Conservation (phyloP, 1,284 basidiomycete species). For the Abortiporus biennis region DNA sequence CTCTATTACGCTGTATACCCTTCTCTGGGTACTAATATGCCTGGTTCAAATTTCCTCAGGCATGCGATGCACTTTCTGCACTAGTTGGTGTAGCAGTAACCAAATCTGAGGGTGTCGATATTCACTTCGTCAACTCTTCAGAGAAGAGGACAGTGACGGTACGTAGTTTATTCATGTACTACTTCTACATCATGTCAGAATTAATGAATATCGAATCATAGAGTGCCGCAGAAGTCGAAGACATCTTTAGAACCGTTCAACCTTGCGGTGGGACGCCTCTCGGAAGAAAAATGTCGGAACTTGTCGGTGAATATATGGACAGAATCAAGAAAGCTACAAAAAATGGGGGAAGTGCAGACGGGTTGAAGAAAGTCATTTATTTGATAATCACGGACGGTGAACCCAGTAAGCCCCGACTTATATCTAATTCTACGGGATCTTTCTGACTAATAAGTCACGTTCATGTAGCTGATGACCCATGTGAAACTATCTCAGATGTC, state of each 20-base stretch:
- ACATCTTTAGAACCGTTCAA: not conserved
- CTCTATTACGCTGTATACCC: too few species aligned
- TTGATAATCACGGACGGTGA: constrained; percentile 60
- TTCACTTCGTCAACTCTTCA: too few species aligned
- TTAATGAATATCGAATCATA: too few species aligned
- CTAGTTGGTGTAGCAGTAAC: too few species aligned
- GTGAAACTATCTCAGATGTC: constrained; percentile 38
- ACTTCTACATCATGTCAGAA: too few species aligned
- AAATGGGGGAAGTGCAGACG: not conserved
- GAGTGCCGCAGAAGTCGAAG: not conserved
- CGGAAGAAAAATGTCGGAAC: not conserved
- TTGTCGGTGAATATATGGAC: not conserved
- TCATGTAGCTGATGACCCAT: constrained; percentile 43
- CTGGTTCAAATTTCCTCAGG: too few species aligned
- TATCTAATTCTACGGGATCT: not conserved
- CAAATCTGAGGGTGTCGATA: too few species aligned
- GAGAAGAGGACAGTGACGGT: too few species aligned
- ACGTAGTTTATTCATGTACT: too few species aligned
- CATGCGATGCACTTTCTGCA: too few species aligned
- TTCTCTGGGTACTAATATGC: too few species aligned
- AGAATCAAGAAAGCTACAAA: not conserved
- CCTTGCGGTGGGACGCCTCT: not conserved
- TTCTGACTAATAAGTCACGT: not conserved
- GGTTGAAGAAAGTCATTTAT: constrained; percentile 49
- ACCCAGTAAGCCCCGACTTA: constrained; percentile 38